Evolutionary conservation across 2,329 filamentous ascomycete species (phyloP).

Genomic region (Penicillium janthinellum): DNA sequence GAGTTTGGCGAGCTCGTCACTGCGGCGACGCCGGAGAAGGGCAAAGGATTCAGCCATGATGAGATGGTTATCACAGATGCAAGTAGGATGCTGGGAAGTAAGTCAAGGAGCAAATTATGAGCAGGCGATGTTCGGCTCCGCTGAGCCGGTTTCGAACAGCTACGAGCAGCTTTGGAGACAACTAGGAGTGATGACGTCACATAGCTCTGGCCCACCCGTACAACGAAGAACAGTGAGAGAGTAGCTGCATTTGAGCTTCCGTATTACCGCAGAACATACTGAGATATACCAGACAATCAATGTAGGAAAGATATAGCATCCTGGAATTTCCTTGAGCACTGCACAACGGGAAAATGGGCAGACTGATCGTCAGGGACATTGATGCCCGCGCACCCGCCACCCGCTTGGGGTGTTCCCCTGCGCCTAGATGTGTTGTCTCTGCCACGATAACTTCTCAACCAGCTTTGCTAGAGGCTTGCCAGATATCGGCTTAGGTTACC

Average conservation of each 20-base stretch:
- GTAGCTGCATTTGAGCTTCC: not conserved
- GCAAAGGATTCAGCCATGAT: conserved; percentile 50
- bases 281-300: not conserved
- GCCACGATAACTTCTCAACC: too few species aligned
- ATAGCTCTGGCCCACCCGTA: not conserved
- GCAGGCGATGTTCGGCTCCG: not conserved
- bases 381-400: not conserved
- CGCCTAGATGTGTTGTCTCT: too few species aligned
- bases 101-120: not conserved
- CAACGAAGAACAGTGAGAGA: not conserved
- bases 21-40: conserved; percentile 48
- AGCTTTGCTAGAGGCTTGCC: too few species aligned
- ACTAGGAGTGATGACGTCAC: conserved; percentile 13
- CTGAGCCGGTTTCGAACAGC: not conserved
- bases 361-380: not conserved
- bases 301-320: too few species aligned
- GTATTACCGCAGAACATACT: not conserved
- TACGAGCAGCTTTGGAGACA: not conserved
- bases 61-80: too few species aligned
- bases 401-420: not conserved
- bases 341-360: not conserved
- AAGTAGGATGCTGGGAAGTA: not conserved
- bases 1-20: conserved; percentile 55
- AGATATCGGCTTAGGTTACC: too few species aligned
- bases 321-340: too few species aligned